phyloP scores from a whole-genome alignment of 1,139 yeast species.

The Geotrichum fermentans region DNA sequence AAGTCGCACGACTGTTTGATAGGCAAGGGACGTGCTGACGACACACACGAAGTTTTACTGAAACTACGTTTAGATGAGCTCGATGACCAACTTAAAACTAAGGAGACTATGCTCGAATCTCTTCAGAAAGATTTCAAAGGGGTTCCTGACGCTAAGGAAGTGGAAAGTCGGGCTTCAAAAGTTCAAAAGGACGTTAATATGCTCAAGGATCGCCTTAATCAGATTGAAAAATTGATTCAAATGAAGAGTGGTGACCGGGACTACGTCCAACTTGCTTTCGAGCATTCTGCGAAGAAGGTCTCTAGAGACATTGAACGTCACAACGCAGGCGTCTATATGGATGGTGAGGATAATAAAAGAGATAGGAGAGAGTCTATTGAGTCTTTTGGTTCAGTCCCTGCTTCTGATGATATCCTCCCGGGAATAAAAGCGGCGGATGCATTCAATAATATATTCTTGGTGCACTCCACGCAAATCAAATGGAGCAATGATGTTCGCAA shows the following conservation, averaged over 20 bases:
- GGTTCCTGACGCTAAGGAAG: constrained; percentile 29
- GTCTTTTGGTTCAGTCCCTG: constrained; percentile 7
- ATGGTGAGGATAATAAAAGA: neutral
- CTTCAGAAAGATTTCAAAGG: constrained; percentile 29
- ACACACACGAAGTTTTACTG: constrained; percentile 33
- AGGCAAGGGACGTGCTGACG: constrained; percentile 41
- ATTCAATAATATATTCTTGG: constrained; percentile 74
- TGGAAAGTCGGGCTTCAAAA: constrained; percentile 29
- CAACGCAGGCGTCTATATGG: neutral
- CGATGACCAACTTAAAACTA: constrained; percentile 43
- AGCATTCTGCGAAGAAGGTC: constrained; percentile 17
- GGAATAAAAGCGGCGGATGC: constrained; percentile 33
- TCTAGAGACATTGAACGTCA: constrained; percentile 13
- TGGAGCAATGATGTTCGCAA: constrained; percentile 75
- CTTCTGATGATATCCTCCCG: constrained; percentile 24
- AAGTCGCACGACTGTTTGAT: constrained; percentile 63
- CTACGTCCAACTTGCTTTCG: constrained; percentile 12
- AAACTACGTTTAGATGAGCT: constrained; percentile 39
- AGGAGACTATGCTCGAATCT: constrained; percentile 38
- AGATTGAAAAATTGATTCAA: constrained; percentile 5
- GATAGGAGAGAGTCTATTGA: constrained; percentile 11
- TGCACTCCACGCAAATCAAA: constrained; percentile 70
- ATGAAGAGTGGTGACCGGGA: neutral
- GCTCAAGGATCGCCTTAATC: constrained; percentile 34
- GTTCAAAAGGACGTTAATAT: constrained; percentile 38